Percentiles rank a stretch among this genome's conserved stretches.
Conservation (phyloP, 305 asterid species). For the Fraxinus angustifolia region DNA sequence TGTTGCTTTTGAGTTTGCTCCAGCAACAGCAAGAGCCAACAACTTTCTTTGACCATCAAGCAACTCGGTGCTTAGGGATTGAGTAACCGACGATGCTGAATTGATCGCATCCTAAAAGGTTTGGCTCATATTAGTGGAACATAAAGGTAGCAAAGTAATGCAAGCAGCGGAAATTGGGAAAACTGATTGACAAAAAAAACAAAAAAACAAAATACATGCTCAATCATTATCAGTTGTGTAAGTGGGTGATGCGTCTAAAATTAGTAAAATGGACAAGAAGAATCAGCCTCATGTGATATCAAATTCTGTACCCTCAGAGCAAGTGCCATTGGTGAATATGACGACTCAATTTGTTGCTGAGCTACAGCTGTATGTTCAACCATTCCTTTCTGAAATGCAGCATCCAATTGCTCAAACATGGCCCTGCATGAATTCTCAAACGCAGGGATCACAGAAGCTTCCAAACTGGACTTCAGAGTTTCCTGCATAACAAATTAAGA, state of each 20-base stretch:
- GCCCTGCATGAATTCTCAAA: conserved; percentile 85
- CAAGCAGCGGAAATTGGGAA: not conserved
- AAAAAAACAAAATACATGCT: not conserved
- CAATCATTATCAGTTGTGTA: not conserved
- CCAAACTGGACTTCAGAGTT: conserved; percentile 66
- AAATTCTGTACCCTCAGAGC: conserved; percentile 66
- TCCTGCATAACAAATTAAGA: conserved; percentile 54
- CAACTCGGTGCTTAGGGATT: conserved; percentile 69
- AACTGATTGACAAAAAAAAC: not conserved
- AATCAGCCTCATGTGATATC: not conserved
- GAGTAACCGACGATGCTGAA: conserved; percentile 77
- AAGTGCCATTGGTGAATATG: conserved; percentile 72
- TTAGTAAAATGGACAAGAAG: not conserved
- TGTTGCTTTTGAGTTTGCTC: conserved; percentile 57
- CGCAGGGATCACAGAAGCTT: conserved; percentile 74
- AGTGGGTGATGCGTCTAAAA: not conserved
- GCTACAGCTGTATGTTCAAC: conserved; percentile 65
- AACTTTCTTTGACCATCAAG: conserved; percentile 83
- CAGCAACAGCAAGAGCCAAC: conserved; percentile 68
- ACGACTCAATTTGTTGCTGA: conserved; percentile 75
- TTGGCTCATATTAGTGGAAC: not conserved
- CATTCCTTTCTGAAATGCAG: conserved; percentile 83
- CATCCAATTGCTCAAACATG: conserved; percentile 89
- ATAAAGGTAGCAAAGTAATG: conserved; percentile 13
- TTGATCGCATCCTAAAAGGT: conserved; percentile 70